Evolutionary conservation across 2,329 filamentous ascomycete species (phyloP).

Genomic region (Verticillium longisporum): DNA sequence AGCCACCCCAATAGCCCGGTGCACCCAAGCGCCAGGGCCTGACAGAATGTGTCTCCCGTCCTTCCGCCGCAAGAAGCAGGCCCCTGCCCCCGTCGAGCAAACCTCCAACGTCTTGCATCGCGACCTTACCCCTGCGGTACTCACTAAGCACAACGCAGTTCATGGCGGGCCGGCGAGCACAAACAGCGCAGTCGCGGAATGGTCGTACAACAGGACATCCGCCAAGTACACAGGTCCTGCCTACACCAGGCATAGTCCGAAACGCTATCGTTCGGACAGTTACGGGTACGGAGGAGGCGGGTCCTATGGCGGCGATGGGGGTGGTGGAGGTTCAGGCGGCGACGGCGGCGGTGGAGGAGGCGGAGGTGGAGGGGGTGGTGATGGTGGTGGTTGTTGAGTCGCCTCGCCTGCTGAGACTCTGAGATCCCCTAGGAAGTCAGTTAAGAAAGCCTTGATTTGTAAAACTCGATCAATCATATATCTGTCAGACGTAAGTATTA

Average conservation of each 20-base stretch:
- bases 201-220: no score
- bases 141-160: no score
- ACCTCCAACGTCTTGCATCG: background rate
- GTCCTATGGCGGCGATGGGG: background rate
- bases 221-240: no score
- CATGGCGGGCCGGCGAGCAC: no score
- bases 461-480: no score
- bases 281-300: background rate
- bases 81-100: background rate
- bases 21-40: background rate
- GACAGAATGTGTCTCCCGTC: background rate
- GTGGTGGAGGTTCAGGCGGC: background rate
- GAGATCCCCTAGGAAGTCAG: no score
- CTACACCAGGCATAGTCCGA: background rate
- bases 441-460: no score
- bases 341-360: background rate
- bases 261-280: background rate
- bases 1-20: background rate
- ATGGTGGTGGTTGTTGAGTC: background rate
- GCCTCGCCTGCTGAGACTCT: no score
- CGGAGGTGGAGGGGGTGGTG: background rate
- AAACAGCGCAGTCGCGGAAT: no score
- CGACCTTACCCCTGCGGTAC: no score
- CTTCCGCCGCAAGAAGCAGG: background rate
- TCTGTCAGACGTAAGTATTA: no score